These are phyloP conservation scores for Paramecium pentaurelia DNA, from an alignment of 73 alveolate genomes.

Conservation along the genomic window DNA sequence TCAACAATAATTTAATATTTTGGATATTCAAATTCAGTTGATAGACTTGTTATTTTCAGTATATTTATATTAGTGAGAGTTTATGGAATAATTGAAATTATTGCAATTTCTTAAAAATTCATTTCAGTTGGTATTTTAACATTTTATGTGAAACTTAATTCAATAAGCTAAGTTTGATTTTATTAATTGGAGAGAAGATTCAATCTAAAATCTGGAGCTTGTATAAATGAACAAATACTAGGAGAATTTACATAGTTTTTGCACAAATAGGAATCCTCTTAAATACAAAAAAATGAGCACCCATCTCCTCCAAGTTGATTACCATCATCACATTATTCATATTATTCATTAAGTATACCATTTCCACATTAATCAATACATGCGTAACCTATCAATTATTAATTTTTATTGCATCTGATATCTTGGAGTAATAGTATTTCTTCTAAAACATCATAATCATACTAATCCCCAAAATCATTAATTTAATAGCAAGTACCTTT, in stretches of 20 bases:
- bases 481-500: no score
- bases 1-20: no score
- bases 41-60: no score
- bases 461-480: no score
- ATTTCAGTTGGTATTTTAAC: not conserved
- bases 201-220: not conserved
- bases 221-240: not conserved
- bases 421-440: no score
- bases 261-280: not conserved
- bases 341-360: not conserved
- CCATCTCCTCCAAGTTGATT: not conserved
- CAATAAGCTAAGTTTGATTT: no score
- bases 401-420: not conserved
- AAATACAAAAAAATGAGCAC: not conserved
- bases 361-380: not conserved
- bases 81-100: no score
- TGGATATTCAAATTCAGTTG: no score
- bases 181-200: not conserved
- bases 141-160: not conserved
- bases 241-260: no score
- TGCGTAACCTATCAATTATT: not conserved
- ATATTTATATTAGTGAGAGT: no score
- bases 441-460: no score
- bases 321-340: not conserved
- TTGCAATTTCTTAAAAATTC: not conserved